Evolutionary conservation across 352 stramenopile genomes (phyloP).

Genomic region (Aphanomyces astaci): DNA sequence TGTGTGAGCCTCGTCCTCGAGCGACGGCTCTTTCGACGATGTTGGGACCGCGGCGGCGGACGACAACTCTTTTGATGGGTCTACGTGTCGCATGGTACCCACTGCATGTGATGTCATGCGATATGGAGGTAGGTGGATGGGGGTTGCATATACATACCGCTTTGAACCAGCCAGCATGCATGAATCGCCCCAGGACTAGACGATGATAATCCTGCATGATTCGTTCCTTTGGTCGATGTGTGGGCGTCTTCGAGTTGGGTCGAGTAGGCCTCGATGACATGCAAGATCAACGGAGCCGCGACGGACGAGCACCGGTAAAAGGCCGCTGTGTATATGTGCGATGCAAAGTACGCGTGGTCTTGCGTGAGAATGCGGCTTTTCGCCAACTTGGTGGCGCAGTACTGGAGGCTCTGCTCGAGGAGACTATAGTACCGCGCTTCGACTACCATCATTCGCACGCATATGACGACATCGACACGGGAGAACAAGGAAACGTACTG

Average conservation of each 20-base stretch:
- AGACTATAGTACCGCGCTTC: slow-evolving; percentile 53
- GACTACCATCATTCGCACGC: slow-evolving; percentile 39
- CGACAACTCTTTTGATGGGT: too few relatives aligned
- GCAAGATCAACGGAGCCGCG: slow-evolving; percentile 35
- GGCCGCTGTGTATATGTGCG: slow-evolving; percentile 55
- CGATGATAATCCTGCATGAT: background rate
- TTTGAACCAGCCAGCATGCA: too few relatives aligned
- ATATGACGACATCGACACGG: background rate
- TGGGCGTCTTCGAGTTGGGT: slow-evolving; percentile 38
- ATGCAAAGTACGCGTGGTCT: slow-evolving; percentile 63
- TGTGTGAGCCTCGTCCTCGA: too few relatives aligned
- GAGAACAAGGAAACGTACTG: slow-evolving; percentile 24
- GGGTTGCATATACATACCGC: too few relatives aligned
- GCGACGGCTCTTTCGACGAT: too few relatives aligned
- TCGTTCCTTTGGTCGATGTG: slow-evolving; percentile 8
- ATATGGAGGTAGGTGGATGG: too few relatives aligned
- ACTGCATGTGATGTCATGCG: too few relatives aligned
- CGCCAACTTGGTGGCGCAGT: slow-evolving; percentile 53
- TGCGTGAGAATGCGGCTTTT: slow-evolving; percentile 59
- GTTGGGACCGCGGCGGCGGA: too few relatives aligned
- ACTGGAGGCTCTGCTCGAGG: slow-evolving; percentile 45
- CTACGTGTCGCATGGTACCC: too few relatives aligned
- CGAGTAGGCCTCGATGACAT: slow-evolving; percentile 48
- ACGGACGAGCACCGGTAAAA: slow-evolving; percentile 63
- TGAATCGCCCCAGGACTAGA: too few relatives aligned